Percentiles rank a stretch among this genome's conserved stretches.
These are phyloP conservation scores for Zygoascus biomembranicola DNA, from an alignment of 805 yeast genomes.

Conservation along the genomic window DNA sequence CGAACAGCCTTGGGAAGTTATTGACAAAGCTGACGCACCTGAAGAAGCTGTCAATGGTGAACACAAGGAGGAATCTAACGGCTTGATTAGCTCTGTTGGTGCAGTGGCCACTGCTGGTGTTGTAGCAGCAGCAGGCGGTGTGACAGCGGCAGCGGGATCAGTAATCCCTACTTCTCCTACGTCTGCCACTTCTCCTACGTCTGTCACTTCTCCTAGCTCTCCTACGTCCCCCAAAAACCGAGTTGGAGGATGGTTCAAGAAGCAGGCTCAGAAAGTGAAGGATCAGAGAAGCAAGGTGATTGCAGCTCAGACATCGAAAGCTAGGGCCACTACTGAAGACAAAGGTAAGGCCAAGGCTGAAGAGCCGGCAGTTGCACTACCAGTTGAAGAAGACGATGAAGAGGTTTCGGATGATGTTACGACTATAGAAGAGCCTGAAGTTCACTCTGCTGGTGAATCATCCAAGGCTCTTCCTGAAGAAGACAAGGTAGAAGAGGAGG, in stretches of 20 bases:
- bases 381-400: neutral
- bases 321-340: neutral
- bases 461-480: neutral
- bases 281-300: neutral
- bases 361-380: neutral
- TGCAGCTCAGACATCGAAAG: neutral
- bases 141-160: neutral
- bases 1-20: constrained; percentile 2
- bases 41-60: constrained; percentile 3
- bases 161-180: neutral
- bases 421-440: neutral
- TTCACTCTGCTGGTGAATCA: neutral
- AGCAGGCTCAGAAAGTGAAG: neutral
- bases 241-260: constrained; percentile 1
- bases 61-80: neutral
- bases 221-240: neutral
- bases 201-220: neutral
- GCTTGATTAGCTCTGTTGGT: neutral
- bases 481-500: neutral
- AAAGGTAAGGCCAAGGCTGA: constrained; percentile 3
- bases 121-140: neutral
- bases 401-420: too few relatives aligned
- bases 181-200: neutral
- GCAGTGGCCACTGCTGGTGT: neutral
- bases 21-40: constrained; percentile 2